Conservation (phyloP, 2,329 filamentous ascomycete genomes). For the Metarhizium brunneum region DNA sequence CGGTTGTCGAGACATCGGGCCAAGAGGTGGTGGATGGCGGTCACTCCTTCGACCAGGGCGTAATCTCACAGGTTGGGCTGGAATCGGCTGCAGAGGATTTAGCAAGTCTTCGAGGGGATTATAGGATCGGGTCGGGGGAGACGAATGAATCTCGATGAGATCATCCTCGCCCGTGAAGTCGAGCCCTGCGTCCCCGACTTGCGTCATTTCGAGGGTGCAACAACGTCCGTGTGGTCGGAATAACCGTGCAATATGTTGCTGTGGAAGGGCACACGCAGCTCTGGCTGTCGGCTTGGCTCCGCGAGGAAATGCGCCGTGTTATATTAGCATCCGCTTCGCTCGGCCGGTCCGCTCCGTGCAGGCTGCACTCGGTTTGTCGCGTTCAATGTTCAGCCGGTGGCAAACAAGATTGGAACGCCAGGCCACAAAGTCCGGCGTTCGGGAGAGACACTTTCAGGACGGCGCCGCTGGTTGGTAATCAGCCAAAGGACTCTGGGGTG, state of each 20-base stretch:
- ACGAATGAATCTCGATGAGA: slow-evolving; percentile 22
- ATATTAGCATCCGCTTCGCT: background rate
- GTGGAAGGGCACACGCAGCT: background rate
- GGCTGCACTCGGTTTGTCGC: background rate
- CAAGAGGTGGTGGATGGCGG: background rate
- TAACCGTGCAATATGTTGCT: background rate
- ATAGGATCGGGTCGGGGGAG: background rate
- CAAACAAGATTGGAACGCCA: background rate
- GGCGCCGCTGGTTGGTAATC: background rate
- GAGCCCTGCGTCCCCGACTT: slow-evolving; percentile 8
- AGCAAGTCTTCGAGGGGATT: slow-evolving; percentile 7
- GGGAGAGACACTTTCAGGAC: background rate
- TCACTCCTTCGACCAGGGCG: background rate
- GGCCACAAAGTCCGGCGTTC: background rate
- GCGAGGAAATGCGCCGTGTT: background rate
- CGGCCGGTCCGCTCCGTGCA: background rate
- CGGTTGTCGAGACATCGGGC: background rate
- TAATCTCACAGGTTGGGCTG: background rate
- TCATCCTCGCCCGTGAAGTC: slow-evolving; percentile 20
- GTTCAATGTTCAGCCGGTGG: background rate
- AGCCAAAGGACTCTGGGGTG: background rate
- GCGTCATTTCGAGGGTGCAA: slow-evolving; percentile 8
- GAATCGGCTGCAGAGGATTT: slow-evolving; percentile 2
- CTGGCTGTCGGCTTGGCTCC: background rate
- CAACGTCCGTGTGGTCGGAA: background rate